Base-by-base conservation (phyloP, 345 rosid genomes). In the Eucalyptus erythrocorys region DNA sequence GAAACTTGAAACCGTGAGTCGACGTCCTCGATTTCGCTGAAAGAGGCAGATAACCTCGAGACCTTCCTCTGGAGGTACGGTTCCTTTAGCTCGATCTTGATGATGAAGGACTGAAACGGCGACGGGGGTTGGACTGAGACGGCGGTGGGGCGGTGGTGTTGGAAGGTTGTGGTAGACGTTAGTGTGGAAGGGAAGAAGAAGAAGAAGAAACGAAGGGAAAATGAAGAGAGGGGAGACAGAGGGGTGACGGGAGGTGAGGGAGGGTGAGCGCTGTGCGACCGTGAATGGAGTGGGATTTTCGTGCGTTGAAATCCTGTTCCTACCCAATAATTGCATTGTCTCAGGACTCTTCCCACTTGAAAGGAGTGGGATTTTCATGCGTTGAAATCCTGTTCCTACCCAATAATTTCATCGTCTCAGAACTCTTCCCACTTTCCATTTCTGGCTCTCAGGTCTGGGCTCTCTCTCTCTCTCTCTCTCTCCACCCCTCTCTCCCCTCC, bases 41-140 rank as follows among this genome's bases (percentile, higher is more conserved):
- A 95, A 16, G 97, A 95, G 80, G 95, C 91, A 1, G 99, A 95
- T 57, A 95, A 89, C 89, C 96, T 92, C 91, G 94, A 88, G 26
- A 97, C 99, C 87, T 93, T 98, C 92, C 96, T 95, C 93, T 91
- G 93, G 90, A 97, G 93, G 92, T 94, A 94, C 1, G 98, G 99
- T 88, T 94, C 97, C 30, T 95, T 97, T 90, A 92, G 94, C 91
- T 98, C 99, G 57, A 51, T 51, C 57, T 51, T 51, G 57, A 51
- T 19, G 57, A 51, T 51, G 5, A 1, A 51, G 24, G 57, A 51
- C 57, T 51, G 57, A 51, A 19, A 51, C 57, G 57, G 57, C 57
- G 57, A 51, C 57, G 26, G 19, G 57, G 57, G 57, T 51, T 51
- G 57, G 57, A 51, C 24, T 51, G 57, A 51, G 10, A 51, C 26